Evolutionary conservation across 192 early-diverging fungal genomes (phyloP), one percentile per base, ranked within the genome.

Genomic region (Gaertneriomyces semiglobifer): DNA sequence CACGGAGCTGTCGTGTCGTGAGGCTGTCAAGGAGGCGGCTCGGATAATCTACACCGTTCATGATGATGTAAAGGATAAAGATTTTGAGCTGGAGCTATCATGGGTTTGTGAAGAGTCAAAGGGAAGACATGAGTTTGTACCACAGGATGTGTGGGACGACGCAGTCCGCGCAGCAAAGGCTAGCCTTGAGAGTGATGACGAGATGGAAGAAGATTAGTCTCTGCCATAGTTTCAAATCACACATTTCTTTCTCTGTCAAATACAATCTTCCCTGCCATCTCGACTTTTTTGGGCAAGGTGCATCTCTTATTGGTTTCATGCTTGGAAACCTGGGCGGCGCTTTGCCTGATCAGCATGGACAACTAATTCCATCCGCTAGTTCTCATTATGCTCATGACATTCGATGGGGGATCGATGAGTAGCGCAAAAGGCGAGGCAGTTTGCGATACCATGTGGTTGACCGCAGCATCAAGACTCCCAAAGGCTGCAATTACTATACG

Each of bases 61-160:
- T 69, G 97, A 98, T 73, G 93, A 96, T 40, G 86, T 90, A 56
- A 99, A 99, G 77, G 96, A 99, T 79, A 98, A 98, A 81, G 91
- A 94, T 62, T 99, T 96, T 88, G 95, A 99, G 78, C 86, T 99
- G 20, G 96, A 99, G 77, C 79, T 98, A 61, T 94, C 89, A 76
- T 99, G 96, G 96, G 81, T 99, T 58, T 92, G 90, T 63, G 86
- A 79, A 25, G 91, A 93, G 61, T 89, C 92, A 20, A 85, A 84
- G 18, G 81, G 80, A 8, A 73, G 85, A 51, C 95, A 98, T 68
- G 74, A 86, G 61, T 79, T 92, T 69, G 96, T 99, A 20, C 95
- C 96, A 57, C 84, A 87, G 67, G 91, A 91, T 14, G 74, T 99
- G 68, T 81, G 82, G 48, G 86, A 86, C 19, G 95, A 96, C 71